phyloP scores from a whole-genome alignment of 2,329 filamentous ascomycete genomes.

The Fusarium sublunatum region DNA sequence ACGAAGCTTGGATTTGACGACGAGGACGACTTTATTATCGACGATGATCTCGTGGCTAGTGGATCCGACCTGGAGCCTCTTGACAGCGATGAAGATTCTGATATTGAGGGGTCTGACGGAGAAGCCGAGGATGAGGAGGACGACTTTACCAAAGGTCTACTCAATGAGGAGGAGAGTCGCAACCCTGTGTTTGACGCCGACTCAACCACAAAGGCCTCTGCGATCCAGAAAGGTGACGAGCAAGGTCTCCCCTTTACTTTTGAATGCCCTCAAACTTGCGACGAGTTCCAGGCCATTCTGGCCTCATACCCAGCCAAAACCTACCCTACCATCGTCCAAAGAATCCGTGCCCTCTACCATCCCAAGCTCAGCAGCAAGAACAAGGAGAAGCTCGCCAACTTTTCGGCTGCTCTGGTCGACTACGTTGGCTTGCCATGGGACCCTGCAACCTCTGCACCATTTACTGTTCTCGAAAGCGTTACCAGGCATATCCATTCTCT shows the following conservation, averaged over 20 bases:
- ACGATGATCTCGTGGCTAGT: slow-evolving; percentile 87
- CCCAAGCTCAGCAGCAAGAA: slow-evolving; percentile 86
- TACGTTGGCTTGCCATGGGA: slow-evolving; percentile 64
- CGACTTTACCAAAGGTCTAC: slow-evolving; percentile 77
- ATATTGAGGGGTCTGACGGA: slow-evolving; percentile 59
- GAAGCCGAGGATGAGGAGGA: slow-evolving; percentile 54
- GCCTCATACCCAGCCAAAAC: slow-evolving; percentile 71
- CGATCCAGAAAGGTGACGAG: slow-evolving; percentile 57
- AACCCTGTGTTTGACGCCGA: slow-evolving; percentile 63
- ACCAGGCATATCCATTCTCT: slow-evolving; percentile 93
- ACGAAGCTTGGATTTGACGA: slow-evolving; percentile 82
- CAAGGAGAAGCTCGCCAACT: slow-evolving; percentile 80
- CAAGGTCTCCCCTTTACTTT: slow-evolving; percentile 83
- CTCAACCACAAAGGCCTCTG: slow-evolving; percentile 55
- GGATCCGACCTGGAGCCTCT: slow-evolving; percentile 75
- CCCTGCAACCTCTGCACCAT: slow-evolving; percentile 62
- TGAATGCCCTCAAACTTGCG: slow-evolving; percentile 81
- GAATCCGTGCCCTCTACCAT: slow-evolving; percentile 92
- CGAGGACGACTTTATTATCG: slow-evolving; percentile 92
- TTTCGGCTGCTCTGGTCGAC: slow-evolving; percentile 74
- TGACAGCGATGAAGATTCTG: slow-evolving; percentile 65
- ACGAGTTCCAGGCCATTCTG: slow-evolving; percentile 77
- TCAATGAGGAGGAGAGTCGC: slow-evolving; percentile 67
- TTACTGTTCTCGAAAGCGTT: slow-evolving; percentile 79
- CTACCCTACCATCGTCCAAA: slow-evolving; percentile 82